Percentiles rank a stretch among this genome's conserved stretches.
Conservation (phyloP, 257 asterid genomes). For the Solanum dulcamara region DNA sequence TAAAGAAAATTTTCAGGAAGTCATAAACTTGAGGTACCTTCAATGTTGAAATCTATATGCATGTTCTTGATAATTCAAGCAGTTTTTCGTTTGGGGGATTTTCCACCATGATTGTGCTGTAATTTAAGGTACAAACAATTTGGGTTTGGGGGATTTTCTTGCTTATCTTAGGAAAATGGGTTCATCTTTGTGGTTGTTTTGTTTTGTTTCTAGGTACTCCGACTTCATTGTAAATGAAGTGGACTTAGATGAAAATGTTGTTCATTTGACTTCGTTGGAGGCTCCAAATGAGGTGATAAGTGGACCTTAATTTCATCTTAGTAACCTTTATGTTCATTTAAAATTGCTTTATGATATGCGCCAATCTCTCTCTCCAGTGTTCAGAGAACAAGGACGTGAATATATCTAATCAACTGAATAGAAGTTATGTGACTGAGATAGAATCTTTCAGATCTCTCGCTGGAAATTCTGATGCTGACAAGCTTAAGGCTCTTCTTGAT, state of each 20-base stretch:
- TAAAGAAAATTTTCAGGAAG: neutral
- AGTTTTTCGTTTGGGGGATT: neutral
- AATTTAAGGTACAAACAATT: neutral
- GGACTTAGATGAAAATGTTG: conserved; percentile 71
- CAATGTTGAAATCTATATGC: neutral
- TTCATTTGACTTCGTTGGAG: conserved; percentile 63
- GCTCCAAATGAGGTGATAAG: conserved; percentile 57
- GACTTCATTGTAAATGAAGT: conserved; percentile 97
- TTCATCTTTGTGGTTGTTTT: neutral
- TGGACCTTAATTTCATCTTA: neutral
- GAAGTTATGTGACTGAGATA: conserved; percentile 48
- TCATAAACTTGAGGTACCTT: neutral
- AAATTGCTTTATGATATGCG: neutral
- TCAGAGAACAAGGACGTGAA: conserved; percentile 42
- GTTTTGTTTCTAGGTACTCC: conserved; percentile 50
- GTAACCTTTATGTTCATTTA: neutral
- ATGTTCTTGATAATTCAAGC: neutral
- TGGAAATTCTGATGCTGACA: conserved; percentile 60
- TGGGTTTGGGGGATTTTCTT: neutral
- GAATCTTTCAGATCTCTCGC: conserved; percentile 68
- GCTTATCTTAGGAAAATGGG: neutral
- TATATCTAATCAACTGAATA: conserved; percentile 31
- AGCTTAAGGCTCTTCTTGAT: conserved; percentile 39
- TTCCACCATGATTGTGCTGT: neutral
- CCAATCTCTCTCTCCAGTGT: conserved; percentile 26